Conservation (phyloP, 352 stramenopile species). For the Peronospora destructor region DNA sequence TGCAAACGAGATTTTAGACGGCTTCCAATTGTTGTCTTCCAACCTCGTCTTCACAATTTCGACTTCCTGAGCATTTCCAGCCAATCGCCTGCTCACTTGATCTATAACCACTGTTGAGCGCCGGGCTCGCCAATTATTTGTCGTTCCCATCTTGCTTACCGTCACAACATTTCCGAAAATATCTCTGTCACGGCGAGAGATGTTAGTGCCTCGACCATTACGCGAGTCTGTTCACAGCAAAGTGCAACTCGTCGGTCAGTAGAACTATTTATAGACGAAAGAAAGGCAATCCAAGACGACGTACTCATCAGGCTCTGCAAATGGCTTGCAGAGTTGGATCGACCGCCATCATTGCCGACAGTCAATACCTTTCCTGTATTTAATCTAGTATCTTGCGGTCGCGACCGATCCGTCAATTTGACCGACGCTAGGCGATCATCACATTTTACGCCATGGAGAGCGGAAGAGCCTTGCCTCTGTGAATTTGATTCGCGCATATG, state of each 20-base stretch:
- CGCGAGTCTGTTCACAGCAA: conserved; percentile 21
- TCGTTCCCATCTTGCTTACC: conserved; percentile 30
- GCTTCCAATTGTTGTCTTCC: conserved; percentile 24
- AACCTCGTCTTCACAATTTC: conserved; percentile 12
- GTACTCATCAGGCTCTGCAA: conserved; percentile 51
- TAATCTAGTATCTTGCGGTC: conserved; percentile 1
- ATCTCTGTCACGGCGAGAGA: conserved; percentile 23
- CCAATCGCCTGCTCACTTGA: conserved; percentile 35
- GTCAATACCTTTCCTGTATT: conserved; percentile 12
- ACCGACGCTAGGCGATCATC: conserved; percentile 1
- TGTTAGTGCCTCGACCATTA: conserved; percentile 21
- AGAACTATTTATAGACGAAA: background rate
- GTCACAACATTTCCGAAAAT: conserved; percentile 34
- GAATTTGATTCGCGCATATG: conserved; percentile 7
- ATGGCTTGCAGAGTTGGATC: conserved; percentile 59
- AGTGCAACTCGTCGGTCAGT: conserved; percentile 6
- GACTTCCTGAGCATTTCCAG: conserved; percentile 23
- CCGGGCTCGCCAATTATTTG: conserved; percentile 40
- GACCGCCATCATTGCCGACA: conserved; percentile 12
- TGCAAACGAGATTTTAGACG: conserved; percentile 31
- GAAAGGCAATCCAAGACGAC: conserved; percentile 2
- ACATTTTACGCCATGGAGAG: conserved; percentile 5
- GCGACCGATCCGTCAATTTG: conserved; percentile 8
- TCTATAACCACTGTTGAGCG: conserved; percentile 45
- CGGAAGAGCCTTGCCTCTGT: conserved; percentile 4